These are phyloP conservation scores for Leptodontidium sp. DNA, from an alignment of 2,329 filamentous ascomycete species.

Conservation along the genomic window DNA sequence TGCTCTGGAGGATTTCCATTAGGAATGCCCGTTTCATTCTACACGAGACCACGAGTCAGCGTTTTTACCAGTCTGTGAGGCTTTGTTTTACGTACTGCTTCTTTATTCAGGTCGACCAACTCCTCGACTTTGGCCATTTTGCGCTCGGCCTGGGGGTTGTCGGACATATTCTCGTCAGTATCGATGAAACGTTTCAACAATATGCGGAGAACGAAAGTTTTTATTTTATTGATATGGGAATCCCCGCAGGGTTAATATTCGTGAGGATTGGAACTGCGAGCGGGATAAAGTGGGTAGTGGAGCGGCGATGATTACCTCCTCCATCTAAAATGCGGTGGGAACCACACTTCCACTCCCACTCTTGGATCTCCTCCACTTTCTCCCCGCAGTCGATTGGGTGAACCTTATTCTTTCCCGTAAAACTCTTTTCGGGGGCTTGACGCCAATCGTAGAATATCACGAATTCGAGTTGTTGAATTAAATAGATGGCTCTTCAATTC, in stretches of 20 bases:
- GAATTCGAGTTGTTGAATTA: neutral
- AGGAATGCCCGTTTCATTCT: neutral
- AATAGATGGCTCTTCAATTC: neutral
- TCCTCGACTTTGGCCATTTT: slow-evolving; percentile 5
- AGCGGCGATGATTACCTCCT: slow-evolving; percentile 5
- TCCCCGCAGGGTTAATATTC: neutral
- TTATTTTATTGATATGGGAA: neutral
- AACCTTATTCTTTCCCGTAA: neutral
- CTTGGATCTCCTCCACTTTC: slow-evolving; percentile 4
- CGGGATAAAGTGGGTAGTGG: neutral
- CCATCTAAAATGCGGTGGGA: neutral
- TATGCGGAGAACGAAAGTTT: neutral
- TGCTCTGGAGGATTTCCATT: slow-evolving; percentile 4
- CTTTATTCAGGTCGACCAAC: slow-evolving; percentile 4
- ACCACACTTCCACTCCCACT: slow-evolving; percentile 5
- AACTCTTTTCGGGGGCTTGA: neutral
- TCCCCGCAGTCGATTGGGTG: slow-evolving; percentile 1
- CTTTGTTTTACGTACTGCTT: slow-evolving; percentile 4
- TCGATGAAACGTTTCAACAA: neutral
- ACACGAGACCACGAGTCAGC: neutral
- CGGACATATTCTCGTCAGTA: neutral
- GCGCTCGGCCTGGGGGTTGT: neutral
- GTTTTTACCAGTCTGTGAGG: too few species aligned
- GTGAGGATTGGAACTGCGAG: neutral
- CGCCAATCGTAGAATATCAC: neutral